A percentile compares a stretch with the other conserved stretches of the same genome.
Conservation (phyloP, 352 stramenopile species). For the Phytophthora vignae region DNA sequence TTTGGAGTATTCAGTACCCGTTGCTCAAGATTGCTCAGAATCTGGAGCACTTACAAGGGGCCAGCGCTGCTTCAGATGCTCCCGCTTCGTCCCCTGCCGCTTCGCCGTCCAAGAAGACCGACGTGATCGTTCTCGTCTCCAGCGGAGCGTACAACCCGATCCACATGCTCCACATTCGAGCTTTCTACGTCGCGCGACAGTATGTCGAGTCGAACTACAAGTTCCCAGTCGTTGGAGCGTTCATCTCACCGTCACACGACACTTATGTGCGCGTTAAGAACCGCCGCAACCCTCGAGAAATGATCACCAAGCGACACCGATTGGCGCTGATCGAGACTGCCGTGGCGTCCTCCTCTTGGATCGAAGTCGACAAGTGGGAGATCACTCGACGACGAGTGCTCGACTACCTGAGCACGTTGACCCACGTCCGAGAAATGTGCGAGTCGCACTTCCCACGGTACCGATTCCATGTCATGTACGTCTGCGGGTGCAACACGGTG, state of each 20-base stretch:
- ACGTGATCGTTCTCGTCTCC: conserved; percentile 80
- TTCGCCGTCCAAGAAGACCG: conserved; percentile 42
- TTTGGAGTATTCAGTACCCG: conserved; percentile 77
- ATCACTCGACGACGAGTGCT: conserved; percentile 77
- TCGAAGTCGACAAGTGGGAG: conserved; percentile 88
- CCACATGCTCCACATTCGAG: conserved; percentile 81
- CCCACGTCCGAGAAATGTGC: conserved; percentile 79
- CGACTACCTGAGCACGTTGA: conserved; percentile 82
- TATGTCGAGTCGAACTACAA: conserved; percentile 85
- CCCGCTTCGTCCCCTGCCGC: conserved; percentile 10
- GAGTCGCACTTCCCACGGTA: conserved; percentile 67
- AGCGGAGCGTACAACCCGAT: conserved; percentile 83
- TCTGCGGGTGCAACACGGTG: conserved; percentile 82
- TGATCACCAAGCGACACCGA: conserved; percentile 80
- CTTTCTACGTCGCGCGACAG: conserved; percentile 80
- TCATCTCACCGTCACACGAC: conserved; percentile 82
- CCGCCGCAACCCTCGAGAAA: conserved; percentile 70
- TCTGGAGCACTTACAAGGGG: conserved; percentile 51
- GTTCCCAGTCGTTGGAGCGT: conserved; percentile 77
- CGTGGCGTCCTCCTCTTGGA: conserved; percentile 76
- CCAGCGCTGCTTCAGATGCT: neutral
- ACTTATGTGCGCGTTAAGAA: conserved; percentile 82
- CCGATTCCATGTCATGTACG: conserved; percentile 80
- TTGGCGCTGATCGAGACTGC: conserved; percentile 71
- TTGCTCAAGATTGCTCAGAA: conserved; percentile 76